Evolutionary conservation across 371 early-diverging fungal genomes (phyloP).

Genomic region (Gilbertella persicaria): DNA sequence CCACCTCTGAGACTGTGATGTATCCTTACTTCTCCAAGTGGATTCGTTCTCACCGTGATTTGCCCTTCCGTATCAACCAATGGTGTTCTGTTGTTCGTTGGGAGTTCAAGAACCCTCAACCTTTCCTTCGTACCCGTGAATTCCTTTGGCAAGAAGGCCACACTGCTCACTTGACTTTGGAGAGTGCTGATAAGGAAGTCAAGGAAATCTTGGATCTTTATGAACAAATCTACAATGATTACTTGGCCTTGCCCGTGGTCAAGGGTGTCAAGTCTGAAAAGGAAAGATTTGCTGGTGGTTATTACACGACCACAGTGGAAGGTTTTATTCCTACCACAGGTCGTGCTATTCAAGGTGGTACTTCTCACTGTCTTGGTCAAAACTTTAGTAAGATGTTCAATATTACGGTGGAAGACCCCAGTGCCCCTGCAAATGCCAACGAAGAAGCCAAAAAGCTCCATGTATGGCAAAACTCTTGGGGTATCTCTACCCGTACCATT

Average conservation of each 20-base stretch:
- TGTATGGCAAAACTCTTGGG: slow-evolving; percentile 99
- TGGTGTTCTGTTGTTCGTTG: slow-evolving; percentile 99
- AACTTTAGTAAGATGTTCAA: slow-evolving; percentile 99
- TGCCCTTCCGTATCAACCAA: slow-evolving; percentile 99
- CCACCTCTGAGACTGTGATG: slow-evolving; percentile 99
- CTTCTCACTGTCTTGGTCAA: slow-evolving; percentile 99
- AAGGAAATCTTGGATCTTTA: slow-evolving; percentile 94
- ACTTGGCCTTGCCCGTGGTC: slow-evolving; percentile 98
- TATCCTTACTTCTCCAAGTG: slow-evolving; percentile 99
- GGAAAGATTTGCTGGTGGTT: slow-evolving; percentile 99
- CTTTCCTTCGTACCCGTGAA: slow-evolving; percentile 99
- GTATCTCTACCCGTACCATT: slow-evolving; percentile 98
- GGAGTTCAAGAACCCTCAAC: slow-evolving; percentile 99
- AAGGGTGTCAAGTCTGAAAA: slow-evolving; percentile 99
- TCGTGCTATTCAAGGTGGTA: slow-evolving; percentile 99
- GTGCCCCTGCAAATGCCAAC: slow-evolving; percentile 34
- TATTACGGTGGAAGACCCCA: slow-evolving; percentile 50
- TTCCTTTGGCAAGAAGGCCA: slow-evolving; percentile 99
- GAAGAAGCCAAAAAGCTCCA: slow-evolving; percentile 59
- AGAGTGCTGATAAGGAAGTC: slow-evolving; percentile 94
- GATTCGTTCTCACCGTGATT: slow-evolving; percentile 98
- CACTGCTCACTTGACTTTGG: slow-evolving; percentile 94
- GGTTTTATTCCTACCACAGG: slow-evolving; percentile 99
- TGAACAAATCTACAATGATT: slow-evolving; percentile 95
- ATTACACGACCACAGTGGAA: slow-evolving; percentile 98